These are phyloP conservation scores for Boletus sensibilis DNA, from an alignment of 768 basidiomycete genomes.

Conservation along the genomic window DNA sequence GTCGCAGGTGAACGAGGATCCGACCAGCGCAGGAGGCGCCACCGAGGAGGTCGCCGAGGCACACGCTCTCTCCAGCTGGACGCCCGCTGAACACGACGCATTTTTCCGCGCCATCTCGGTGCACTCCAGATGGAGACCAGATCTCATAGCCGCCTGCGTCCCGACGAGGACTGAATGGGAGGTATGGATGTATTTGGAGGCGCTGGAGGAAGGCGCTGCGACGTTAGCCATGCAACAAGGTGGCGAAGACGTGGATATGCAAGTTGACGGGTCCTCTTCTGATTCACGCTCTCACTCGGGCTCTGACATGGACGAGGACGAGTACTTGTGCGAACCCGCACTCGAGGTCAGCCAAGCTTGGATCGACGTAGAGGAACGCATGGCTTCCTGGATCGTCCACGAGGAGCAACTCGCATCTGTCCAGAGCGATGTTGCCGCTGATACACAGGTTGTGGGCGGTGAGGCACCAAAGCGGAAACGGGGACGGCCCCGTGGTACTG, in stretches of 20 bases:
- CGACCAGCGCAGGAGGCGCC: neutral
- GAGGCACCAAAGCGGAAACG: conserved; percentile 13
- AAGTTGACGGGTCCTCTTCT: conserved; percentile 11
- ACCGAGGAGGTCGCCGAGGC: neutral
- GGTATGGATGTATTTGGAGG: conserved; percentile 64
- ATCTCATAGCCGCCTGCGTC: conserved; percentile 70
- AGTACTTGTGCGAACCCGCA: conserved; percentile 25
- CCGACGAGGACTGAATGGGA: conserved; percentile 64
- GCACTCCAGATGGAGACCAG: conserved; percentile 71
- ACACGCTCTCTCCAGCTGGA: conserved; percentile 46
- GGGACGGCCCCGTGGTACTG: conserved; percentile 1
- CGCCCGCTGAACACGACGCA: conserved; percentile 58
- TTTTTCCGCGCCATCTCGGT: conserved; percentile 72
- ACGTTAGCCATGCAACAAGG: conserved; percentile 14
- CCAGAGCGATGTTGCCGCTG: neutral
- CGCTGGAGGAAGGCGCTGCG: conserved; percentile 38
- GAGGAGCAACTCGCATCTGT: conserved; percentile 11
- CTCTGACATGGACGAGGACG: conserved; percentile 1
- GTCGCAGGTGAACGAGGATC: neutral
- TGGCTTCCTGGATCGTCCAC: conserved; percentile 27
- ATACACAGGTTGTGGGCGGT: neutral
- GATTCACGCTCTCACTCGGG: conserved; percentile 25
- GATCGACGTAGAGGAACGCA: conserved; percentile 33
- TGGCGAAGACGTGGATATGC: conserved; percentile 11
- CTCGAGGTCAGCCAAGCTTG: conserved; percentile 38